Percentiles rank a stretch among this genome's conserved stretches.
phyloP scores from a whole-genome alignment of 2,329 filamentous ascomycete genomes.

The Sporothrix sp. region DNA sequence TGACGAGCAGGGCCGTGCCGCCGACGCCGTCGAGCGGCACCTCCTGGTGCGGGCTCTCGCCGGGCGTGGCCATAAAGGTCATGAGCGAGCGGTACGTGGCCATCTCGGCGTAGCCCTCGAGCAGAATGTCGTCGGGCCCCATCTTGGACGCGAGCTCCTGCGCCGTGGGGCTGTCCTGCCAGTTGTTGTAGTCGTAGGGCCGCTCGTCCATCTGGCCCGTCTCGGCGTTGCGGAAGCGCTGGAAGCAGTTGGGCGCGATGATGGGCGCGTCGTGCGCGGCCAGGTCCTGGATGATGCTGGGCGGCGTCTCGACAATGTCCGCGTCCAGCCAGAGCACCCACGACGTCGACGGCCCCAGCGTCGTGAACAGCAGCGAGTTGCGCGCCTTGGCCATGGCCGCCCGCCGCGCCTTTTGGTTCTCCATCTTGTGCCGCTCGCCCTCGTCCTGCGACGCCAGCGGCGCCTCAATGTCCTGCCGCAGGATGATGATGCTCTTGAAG shows the following conservation, averaged over 20 bases:
- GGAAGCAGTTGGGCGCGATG: constrained; percentile 92
- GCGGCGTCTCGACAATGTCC: constrained; percentile 83
- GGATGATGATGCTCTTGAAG: constrained; percentile 88
- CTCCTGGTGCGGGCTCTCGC: constrained; percentile 48
- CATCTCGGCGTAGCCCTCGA: constrained; percentile 91
- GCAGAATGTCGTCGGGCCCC: constrained; percentile 81
- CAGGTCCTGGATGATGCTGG: constrained; percentile 80
- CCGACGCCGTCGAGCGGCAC: constrained; percentile 86
- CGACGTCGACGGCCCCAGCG: constrained; percentile 76
- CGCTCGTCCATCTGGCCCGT: constrained; percentile 63
- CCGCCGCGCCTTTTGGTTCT: constrained; percentile 76
- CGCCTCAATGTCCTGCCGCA: constrained; percentile 88
- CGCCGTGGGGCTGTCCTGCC: constrained; percentile 81
- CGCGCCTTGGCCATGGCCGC: constrained; percentile 88
- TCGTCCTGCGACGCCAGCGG: constrained; percentile 74
- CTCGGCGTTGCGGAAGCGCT: constrained; percentile 64
- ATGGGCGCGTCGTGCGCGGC: constrained; percentile 81
- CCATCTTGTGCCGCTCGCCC: constrained; percentile 80
- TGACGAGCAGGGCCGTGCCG: constrained; percentile 84
- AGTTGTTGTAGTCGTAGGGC: constrained; percentile 95
- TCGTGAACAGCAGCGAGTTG: constrained; percentile 92
- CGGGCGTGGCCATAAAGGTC: constrained; percentile 63
- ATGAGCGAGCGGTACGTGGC: constrained; percentile 86
- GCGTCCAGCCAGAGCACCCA: constrained; percentile 97
- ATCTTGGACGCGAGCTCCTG: constrained; percentile 66